Evolutionary conservation across 176 grass and related monocot species (phyloP), one percentile per base, ranked within the genome.

Genomic region (Oryza punctata): DNA sequence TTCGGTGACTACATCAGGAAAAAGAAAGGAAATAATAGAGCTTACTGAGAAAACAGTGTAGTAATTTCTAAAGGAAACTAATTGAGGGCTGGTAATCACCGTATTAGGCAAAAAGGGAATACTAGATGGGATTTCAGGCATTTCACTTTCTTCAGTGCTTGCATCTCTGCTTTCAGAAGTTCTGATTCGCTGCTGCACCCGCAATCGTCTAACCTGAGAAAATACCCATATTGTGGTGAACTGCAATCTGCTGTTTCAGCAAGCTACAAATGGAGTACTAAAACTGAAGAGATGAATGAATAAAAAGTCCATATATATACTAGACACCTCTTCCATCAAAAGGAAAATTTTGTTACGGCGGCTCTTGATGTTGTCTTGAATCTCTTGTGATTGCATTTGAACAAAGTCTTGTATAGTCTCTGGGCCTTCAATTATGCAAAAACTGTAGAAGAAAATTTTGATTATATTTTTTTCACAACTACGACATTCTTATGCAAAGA

Each of bases 341-440:
- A 94, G 91, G 81, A 98, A 98, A 60, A 89, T 98, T 89, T 90
- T 98, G 75, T 84, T 95, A 59, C 96, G 86, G 4, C 96, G 87
- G 77, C 85, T 95, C 82, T 80, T 91, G 81, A 95, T 94, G 44
- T 92, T 98, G 60, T 94, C 91, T 69, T 93, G 85, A 75, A 95
- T 95, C 86, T 95, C 93, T 78, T 94, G 93, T 3, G 85, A 60
- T 44, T 94, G 89, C 89, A 98, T 88, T 70, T 94, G 87, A 82
- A 87, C 84, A 61, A 98, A 98, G 71, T 93, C 89, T 69, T 93
- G 87, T 9, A 95, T 65, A 18, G 91, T 98, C 77, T 95, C 91
- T 64, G 96, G 93, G 49, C 96, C 96, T 90, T 98, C 96, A 78
- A 96, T 95, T 70, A 98, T 96, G 80, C 96, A 96, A 87, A 98